Evolutionary conservation across 306 rosid species (phyloP).

Genomic region (Nissolia schottii): DNA sequence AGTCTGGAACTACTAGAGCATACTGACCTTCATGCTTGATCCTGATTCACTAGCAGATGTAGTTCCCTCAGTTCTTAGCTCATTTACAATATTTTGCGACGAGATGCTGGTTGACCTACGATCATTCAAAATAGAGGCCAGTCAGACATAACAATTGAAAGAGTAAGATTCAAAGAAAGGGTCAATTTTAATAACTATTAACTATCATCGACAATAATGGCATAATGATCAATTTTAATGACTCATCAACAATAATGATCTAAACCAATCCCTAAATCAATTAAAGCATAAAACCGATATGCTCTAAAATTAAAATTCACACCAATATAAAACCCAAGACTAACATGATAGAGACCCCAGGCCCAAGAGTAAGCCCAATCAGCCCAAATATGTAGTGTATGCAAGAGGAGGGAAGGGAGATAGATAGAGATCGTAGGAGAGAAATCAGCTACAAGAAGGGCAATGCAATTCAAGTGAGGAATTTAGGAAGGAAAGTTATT

Average conservation of each 20-base stretch:
- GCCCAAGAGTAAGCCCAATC: too few species aligned
- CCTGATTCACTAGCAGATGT: constrained; percentile 60
- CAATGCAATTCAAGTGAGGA: too few species aligned
- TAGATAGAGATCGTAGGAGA: too few species aligned
- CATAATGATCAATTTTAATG: not conserved
- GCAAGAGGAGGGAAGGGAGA: too few species aligned
- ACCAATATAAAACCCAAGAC: not conserved
- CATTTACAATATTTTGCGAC: constrained; percentile 57
- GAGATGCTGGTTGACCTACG: constrained; percentile 65
- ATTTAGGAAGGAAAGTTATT: too few species aligned
- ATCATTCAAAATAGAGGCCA: constrained; percentile 4
- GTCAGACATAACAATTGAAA: not conserved
- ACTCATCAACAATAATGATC: not conserved
- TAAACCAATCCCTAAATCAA: not conserved
- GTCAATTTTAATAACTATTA: not conserved
- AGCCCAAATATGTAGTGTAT: too few species aligned
- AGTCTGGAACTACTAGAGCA: not conserved
- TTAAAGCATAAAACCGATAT: not conserved
- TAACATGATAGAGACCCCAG: too few species aligned
- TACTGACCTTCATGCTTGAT: constrained; percentile 56
- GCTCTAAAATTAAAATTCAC: not conserved
- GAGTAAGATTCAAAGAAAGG: not conserved
- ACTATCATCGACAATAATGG: not conserved
- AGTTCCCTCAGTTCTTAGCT: constrained; percentile 38
- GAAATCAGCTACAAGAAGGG: too few species aligned